These are phyloP conservation scores for Crithidia bombi DNA, from an alignment of 208 protist species.

Conservation along the genomic window DNA sequence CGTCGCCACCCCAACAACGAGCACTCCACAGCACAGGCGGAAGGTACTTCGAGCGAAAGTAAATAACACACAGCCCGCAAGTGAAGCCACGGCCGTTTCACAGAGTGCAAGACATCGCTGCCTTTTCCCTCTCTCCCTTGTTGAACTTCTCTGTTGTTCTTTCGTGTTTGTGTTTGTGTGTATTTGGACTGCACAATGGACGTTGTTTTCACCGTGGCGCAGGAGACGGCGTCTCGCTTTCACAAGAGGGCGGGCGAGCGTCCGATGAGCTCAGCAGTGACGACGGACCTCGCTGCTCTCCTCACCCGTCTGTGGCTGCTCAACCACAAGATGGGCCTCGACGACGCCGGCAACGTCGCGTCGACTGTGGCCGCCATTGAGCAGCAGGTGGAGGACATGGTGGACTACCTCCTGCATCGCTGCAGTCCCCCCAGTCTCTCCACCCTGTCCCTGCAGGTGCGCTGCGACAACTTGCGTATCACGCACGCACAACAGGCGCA, in stretches of 20 bases:
- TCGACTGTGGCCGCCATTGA: constrained; percentile 68
- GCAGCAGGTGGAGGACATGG: constrained; percentile 56
- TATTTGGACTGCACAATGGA: no score
- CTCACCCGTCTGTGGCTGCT: constrained; percentile 76
- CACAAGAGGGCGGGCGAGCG: constrained; percentile 39
- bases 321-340: constrained; percentile 32
- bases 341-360: constrained; percentile 71
- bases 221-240: constrained; percentile 72
- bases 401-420: constrained; percentile 55
- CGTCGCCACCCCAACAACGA: no score
- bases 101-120: no score
- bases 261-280: constrained; percentile 44
- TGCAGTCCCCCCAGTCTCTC: constrained; percentile 63
- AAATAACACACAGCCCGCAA: no score
- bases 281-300: constrained; percentile 66
- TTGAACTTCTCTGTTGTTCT: no score
- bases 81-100: no score
- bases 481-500: constrained; percentile 42
- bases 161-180: no score
- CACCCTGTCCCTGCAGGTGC: constrained; percentile 66
- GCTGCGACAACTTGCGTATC: constrained; percentile 42
- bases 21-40: no score
- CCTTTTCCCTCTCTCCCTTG: no score
- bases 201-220: constrained; percentile 65
- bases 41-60: no score